A percentile compares a stretch with the other conserved stretches of the same genome.
phyloP scores from a whole-genome alignment of 768 basidiomycete genomes.

The Grammothele lineata region DNA sequence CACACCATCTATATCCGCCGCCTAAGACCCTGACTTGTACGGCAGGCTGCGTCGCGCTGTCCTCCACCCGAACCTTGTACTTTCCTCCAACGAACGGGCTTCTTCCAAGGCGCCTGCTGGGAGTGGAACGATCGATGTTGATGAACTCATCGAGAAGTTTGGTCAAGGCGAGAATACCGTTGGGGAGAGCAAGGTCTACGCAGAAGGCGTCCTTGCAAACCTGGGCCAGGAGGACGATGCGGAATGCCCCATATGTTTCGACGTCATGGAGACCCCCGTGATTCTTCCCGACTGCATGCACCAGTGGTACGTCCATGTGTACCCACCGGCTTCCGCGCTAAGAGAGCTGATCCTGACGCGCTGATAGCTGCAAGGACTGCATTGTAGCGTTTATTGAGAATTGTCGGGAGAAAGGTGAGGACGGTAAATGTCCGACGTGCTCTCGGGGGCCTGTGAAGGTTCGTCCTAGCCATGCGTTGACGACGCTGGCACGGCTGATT shows the following conservation, averaged over 20 bases:
- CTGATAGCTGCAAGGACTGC: slow-evolving; percentile 82
- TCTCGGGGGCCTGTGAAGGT: slow-evolving; percentile 64
- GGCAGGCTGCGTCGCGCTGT: slow-evolving; percentile 84
- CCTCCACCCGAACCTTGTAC: slow-evolving; percentile 82
- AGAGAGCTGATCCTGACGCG: not conserved
- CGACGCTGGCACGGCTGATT: too few species aligned
- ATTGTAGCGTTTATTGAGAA: slow-evolving; percentile 68
- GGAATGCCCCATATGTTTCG: slow-evolving; percentile 83
- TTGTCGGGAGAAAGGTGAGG: slow-evolving; percentile 65
- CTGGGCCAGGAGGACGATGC: slow-evolving; percentile 40
- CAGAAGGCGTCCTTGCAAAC: slow-evolving; percentile 60
- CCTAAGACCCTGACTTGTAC: slow-evolving; percentile 3
- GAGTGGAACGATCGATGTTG: slow-evolving; percentile 48
- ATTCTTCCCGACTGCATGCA: slow-evolving; percentile 77
- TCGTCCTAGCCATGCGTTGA: not conserved
- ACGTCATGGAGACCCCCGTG: slow-evolving; percentile 66
- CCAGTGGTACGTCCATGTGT: slow-evolving; percentile 62
- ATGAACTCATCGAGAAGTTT: slow-evolving; percentile 55
- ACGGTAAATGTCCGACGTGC: slow-evolving; percentile 79
- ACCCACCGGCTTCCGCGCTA: not conserved
- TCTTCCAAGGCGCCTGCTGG: slow-evolving; percentile 30
- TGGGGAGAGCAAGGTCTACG: slow-evolving; percentile 42
- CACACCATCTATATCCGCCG: not conserved
- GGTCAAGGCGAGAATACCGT: slow-evolving; percentile 31
- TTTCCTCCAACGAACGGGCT: slow-evolving; percentile 44